Base-by-base conservation (phyloP, 2,329 filamentous ascomycete genomes). In the Fusarium foetens region DNA sequence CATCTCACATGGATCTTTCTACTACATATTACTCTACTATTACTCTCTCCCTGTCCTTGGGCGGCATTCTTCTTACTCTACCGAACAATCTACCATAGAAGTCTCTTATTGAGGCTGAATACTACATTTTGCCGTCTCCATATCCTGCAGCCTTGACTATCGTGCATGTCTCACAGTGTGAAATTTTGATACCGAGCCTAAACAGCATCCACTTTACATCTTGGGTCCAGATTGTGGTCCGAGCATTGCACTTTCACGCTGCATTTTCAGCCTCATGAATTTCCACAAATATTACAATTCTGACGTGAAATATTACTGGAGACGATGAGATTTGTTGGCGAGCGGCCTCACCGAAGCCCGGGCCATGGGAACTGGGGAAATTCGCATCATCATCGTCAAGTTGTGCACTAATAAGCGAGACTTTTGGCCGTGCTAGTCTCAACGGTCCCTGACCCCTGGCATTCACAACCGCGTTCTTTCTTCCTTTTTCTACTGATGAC, bases 191-290 rank as follows among this genome's bases (percentile, higher is more conserved):
- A n/a, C 29, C 25, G 16, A 43, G 41, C 33, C 46, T 27, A 62
- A 39, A 39, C 21, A 51, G 21, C n/a, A 36, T 49, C 65, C 65
- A 68, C 63, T 70, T 63, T 46, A 43, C 49, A 39, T 23, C 27
- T 49, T 27, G 9, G 25, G 35, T 36, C 19, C 39, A 57, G 17
- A 64, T 46, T 52, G 62, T 61, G 65, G 55, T 46, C 52, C 46
- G 49, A 39, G 59, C 60, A 53, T 66, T n/a, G 23, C 17, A 31
- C 5, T 52, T 49, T 12, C 29, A 39, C 29, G 49, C 48, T 46
- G 41, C 19, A 43, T 46, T 49, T 67, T 64, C 62, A 72, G 70
- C 70, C 70, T 71, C 70, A 57, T 53, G 29, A n/a, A 49, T 51
- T 64, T 36, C 45, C 66, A 67, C 53, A 55, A 57, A 58, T 31